Conservation (phyloP, 176 grass and related monocot species). For the Tuctoria greenei region DNA sequence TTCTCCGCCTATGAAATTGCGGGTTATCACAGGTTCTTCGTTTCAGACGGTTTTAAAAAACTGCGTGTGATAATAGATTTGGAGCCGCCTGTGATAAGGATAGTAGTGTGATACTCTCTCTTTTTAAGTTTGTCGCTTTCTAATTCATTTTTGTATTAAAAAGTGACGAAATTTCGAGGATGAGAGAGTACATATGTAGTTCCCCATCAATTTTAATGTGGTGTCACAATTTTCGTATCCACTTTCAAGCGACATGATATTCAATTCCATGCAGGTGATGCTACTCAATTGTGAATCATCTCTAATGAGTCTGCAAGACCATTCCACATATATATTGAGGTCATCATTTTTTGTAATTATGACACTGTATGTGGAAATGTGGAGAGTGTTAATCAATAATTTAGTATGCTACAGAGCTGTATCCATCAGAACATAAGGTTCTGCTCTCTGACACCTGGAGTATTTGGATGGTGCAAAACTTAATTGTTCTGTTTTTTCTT, state of each 20-base stretch:
- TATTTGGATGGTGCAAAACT: conserved; percentile 6
- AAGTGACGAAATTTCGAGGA: too few relatives aligned
- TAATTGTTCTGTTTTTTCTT: not conserved
- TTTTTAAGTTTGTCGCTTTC: too few relatives aligned
- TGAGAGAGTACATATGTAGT: not conserved
- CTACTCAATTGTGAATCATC: conserved; percentile 34
- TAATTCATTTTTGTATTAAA: too few relatives aligned
- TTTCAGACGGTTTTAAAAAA: too few relatives aligned
- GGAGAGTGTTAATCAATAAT: conserved; percentile 6
- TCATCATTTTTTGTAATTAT: not conserved
- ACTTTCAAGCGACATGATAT: conserved; percentile 37
- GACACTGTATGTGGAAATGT: conserved; percentile 11
- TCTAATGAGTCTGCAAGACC: not conserved
- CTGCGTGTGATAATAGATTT: too few relatives aligned
- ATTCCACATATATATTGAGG: too few relatives aligned
- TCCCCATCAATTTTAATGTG: conserved; percentile 13
- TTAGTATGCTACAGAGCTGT: not conserved
- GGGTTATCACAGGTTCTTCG: too few relatives aligned
- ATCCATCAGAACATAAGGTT: not conserved
- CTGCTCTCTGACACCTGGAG: not conserved
- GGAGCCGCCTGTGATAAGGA: too few relatives aligned
- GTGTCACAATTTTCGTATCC: conserved; percentile 23
- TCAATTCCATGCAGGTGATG: conserved; percentile 33
- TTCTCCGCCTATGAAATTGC: too few relatives aligned
- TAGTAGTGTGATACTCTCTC: too few relatives aligned